Evolutionary conservation across 2,329 filamentous ascomycete species (phyloP), one percentile per base, ranked within the genome.

Genomic region (Macrophomina pseudophaseolina): DNA sequence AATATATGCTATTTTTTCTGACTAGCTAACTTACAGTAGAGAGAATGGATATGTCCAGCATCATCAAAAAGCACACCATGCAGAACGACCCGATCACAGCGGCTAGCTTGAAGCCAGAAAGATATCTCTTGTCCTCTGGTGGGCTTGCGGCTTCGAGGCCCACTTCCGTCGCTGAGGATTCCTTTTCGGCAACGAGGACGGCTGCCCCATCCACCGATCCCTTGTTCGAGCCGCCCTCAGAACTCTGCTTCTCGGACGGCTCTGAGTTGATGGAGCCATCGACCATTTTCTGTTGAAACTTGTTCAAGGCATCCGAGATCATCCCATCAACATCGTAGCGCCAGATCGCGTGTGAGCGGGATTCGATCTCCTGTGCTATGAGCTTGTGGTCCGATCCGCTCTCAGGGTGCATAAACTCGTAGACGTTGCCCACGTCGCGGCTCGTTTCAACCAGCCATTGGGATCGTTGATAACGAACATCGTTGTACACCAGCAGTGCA

Each of bases 21-120:
- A 14, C n/a, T 48, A n/a, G 23, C 38, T 40, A 40, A 64, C 71
- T 53, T 65, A 72, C 73, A 8, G 72, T 74, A n/a, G 72, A 70
- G 28, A 75, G 65, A 38, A 75, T 75, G 11, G 71, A 69, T 16
- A 69, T 71, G 54, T 74, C 72, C 2, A 75, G 64, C 18, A 74
- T 46, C 4, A 73, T 65, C 73, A 74, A 9, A 67, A 69, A 0
- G 72, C 12, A 51, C 16, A 51, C 69, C 12, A 74, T 67, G 9
- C 69, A 71, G 5, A 74, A 35, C 16, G 69, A 70, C 1, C 66
- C 68, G 3, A 74, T 67, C 2, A 73, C 58, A 4, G 68, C 35
- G 5, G 38, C 40, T 1, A 73, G 67, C 23, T 70, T 69, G 8
- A 44, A 16, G 48, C 48, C 48, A 5, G 7, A 9, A 11, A 51